These are phyloP conservation scores for Kwoniella newhampshirensis DNA, from an alignment of 768 basidiomycete species.

Conservation along the genomic window DNA sequence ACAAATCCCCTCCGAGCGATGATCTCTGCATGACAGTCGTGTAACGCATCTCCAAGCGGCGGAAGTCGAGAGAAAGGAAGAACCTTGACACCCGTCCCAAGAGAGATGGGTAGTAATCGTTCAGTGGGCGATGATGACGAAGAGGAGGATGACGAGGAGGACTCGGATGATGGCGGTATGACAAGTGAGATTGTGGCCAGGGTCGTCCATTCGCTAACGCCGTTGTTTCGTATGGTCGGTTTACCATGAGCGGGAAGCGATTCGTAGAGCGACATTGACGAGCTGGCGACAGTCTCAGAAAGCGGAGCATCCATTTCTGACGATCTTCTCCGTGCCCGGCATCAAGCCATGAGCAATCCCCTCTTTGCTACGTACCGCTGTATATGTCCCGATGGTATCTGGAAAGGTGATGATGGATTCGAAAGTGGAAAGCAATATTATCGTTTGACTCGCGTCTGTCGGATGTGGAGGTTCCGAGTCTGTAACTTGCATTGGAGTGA, in stretches of 20 bases:
- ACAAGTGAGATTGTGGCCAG: constrained; percentile 51
- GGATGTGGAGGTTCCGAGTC: too few species aligned
- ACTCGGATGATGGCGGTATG: background rate
- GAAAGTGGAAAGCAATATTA: too few species aligned
- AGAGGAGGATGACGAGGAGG: background rate
- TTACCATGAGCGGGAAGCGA: constrained; percentile 45
- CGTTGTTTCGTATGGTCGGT: constrained; percentile 46
- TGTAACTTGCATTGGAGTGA: too few species aligned
- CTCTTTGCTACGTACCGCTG: too few species aligned
- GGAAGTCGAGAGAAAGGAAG: constrained; percentile 67
- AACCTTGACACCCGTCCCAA: constrained; percentile 78
- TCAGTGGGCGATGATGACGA: background rate
- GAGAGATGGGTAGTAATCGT: constrained; percentile 3
- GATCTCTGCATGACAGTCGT: constrained; percentile 90
- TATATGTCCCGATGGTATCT: too few species aligned
- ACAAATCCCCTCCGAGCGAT: constrained; percentile 77
- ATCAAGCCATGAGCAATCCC: too few species aligned
- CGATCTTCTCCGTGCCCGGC: too few species aligned
- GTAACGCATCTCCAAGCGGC: constrained; percentile 70
- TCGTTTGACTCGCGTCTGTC: too few species aligned
- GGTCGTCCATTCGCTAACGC: constrained; percentile 52
- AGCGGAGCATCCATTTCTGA: too few species aligned
- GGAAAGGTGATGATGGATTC: too few species aligned
- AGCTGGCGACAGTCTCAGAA: constrained; percentile 30
- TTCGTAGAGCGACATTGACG: constrained; percentile 34